Evolutionary conservation across 495 filamentous ascomycete genomes (phyloP).

Genomic region (Pyrenula aspistea): DNA sequence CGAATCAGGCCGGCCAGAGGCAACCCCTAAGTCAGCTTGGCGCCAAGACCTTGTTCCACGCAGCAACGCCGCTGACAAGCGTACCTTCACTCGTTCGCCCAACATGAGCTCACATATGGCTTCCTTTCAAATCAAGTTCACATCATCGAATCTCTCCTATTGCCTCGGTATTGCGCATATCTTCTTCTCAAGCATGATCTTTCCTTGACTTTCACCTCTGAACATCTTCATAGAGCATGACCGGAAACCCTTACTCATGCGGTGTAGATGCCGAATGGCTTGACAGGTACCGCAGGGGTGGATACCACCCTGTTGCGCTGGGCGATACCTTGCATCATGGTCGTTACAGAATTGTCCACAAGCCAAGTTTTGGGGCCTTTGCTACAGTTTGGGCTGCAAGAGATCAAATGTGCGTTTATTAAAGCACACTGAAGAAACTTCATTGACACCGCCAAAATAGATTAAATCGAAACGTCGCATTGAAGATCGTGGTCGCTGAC

Average conservation of each 20-base stretch:
- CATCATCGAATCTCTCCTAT: too few species aligned
- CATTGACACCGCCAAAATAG: slow-evolving; percentile 10
- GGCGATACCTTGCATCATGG: slow-evolving; percentile 22
- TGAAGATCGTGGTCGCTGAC: slow-evolving; percentile 19
- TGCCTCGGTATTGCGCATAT: too few species aligned
- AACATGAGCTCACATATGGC: too few species aligned
- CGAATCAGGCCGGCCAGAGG: too few species aligned
- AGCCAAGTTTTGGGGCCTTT: slow-evolving; percentile 34
- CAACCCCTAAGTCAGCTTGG: too few species aligned
- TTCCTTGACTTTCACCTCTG: too few species aligned
- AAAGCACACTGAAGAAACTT: slow-evolving; percentile 7
- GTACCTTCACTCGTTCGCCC: too few species aligned
- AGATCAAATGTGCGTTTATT: slow-evolving; percentile 19
- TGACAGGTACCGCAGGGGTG: slow-evolving; percentile 21
- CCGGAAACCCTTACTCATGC: neutral
- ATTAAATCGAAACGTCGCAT: slow-evolving; percentile 12
- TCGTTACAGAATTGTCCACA: slow-evolving; percentile 33
- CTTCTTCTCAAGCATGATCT: too few species aligned
- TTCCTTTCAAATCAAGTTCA: too few species aligned
- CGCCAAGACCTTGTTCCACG: too few species aligned
- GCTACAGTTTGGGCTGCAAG: slow-evolving; percentile 38
- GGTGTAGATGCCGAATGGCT: slow-evolving; percentile 14
- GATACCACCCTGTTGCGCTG: slow-evolving; percentile 32
- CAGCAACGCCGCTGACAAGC: too few species aligned
- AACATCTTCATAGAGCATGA: too few species aligned